A percentile compares a stretch with the other conserved stretches of the same genome.
phyloP scores from a whole-genome alignment of 164 flowering plant genomes.

The Santalum album region DNA sequence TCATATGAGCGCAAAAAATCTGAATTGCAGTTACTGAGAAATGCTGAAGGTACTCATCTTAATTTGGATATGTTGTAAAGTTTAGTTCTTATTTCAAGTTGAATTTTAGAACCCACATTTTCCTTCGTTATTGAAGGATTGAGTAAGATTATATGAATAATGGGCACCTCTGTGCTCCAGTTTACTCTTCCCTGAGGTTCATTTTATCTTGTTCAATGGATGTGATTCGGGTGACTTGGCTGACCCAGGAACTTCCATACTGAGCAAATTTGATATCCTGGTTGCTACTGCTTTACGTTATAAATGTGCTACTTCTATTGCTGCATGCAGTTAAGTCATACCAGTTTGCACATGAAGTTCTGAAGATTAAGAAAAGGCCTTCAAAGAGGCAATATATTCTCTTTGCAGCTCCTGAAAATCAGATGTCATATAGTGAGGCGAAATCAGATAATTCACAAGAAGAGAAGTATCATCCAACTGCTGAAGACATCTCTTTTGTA shows the following conservation, averaged over 20 bases:
- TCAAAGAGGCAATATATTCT: slow-evolving; percentile 20
- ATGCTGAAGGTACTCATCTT: slow-evolving; percentile 35
- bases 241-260: too few species aligned
- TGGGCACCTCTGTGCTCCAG: background rate
- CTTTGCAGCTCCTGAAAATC: slow-evolving; percentile 40
- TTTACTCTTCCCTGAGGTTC: background rate
- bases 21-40: slow-evolving; percentile 20
- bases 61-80: background rate
- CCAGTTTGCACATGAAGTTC: slow-evolving; percentile 15
- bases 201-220: background rate
- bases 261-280: background rate
- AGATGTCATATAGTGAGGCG: slow-evolving; percentile 22
- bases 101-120: background rate
- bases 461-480: slow-evolving; percentile 17
- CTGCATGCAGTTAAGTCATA: slow-evolving; percentile 20
- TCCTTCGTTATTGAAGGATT: background rate
- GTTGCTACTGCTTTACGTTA: background rate
- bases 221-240: too few species aligned
- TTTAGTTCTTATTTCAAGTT: background rate
- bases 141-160: background rate
- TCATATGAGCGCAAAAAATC: slow-evolving; percentile 17
- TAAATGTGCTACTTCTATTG: slow-evolving; percentile 2
- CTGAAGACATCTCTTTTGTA: slow-evolving; percentile 23
- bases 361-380: slow-evolving; percentile 14
- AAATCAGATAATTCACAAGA: slow-evolving; percentile 25